Evolutionary conservation across 345 rosid genomes (phyloP), one percentile per base, ranked within the genome.

Genomic region (Syzygium aqueum): DNA sequence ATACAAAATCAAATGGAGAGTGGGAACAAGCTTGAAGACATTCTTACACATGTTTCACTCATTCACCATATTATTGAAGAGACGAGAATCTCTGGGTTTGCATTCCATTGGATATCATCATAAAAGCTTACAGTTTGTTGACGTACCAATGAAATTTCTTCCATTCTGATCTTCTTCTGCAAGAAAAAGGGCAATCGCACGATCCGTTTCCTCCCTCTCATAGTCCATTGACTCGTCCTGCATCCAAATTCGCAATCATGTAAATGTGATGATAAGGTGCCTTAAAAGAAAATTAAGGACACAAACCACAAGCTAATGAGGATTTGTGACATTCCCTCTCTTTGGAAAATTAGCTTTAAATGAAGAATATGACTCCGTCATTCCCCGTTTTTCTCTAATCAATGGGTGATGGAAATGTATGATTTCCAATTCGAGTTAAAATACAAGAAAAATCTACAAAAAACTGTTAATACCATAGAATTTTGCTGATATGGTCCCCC

Each of bases 101-200:
- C 85, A 84, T 84, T 84, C 40, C 25, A 16, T 14, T 0, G 1
- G 8, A 15, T 84, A 17, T 84, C 19, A 51, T 84, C 25, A 5
- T 27, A 85, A 61, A 85, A 33, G 53, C 46, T 51, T 61, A 37
- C 63, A 54, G 77, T 54, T 51, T 33, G 73, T 85, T 82, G 85
- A 86, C 25, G 87, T 93, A 97, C 98, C 95, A 33, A 94, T 91
- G 33, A 89, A 87, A 87, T 92, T 91, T 92, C 95, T 96, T 86
- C 96, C 97, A 90, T 95, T 95, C 49, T 85, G 89, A 90, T 95
- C 94, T 90, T 43, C 46, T 43, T 93, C 98, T 13, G 96, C 89
- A 82, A 96, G 95, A 86, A 99, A 97, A n/a, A 95, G 85, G 87
- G 98, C 99, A 89, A 95, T 93, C 77, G 98, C 98, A 87, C 88